Evolutionary conservation across 2,329 filamentous ascomycete genomes (phyloP).

Genomic region (Cladosporium halotolerans): DNA sequence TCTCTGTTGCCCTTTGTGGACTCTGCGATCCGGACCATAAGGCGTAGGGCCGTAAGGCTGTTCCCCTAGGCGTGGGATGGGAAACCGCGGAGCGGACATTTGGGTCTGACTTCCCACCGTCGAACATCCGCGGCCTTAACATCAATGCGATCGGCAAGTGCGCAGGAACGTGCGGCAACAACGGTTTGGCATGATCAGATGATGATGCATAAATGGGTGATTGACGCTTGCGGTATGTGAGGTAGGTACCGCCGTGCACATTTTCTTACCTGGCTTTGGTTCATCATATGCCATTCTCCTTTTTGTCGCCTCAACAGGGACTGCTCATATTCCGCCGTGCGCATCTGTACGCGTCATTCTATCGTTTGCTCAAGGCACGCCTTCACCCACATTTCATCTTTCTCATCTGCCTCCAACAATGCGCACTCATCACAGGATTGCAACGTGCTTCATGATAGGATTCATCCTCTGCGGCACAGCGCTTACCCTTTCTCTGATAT

Average conservation of each 20-base stretch:
- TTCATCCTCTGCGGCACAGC: neutral
- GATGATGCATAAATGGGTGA: too few species aligned
- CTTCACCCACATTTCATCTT: neutral
- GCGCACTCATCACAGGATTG: neutral
- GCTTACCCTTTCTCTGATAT: slow-evolving; percentile 1
- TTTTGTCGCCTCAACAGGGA: neutral
- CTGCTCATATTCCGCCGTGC: neutral
- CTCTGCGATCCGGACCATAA: neutral
- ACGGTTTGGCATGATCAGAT: neutral
- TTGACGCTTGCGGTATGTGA: neutral
- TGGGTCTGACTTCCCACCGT: neutral
- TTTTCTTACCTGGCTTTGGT: neutral
- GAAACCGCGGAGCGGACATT: neutral
- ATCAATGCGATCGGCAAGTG: neutral
- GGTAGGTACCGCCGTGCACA: too few species aligned
- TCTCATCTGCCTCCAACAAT: neutral
- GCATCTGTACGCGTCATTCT: neutral
- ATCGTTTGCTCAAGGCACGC: neutral
- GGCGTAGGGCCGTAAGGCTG: neutral
- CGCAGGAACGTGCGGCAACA: neutral
- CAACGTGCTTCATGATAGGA: neutral
- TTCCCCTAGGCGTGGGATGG: neutral
- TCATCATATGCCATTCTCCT: neutral
- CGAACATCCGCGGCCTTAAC: neutral
- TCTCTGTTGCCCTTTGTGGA: neutral